Evolutionary conservation across 306 rosid species (phyloP), one percentile per base, ranked within the genome.

Genomic region (Casuarina glauca): DNA sequence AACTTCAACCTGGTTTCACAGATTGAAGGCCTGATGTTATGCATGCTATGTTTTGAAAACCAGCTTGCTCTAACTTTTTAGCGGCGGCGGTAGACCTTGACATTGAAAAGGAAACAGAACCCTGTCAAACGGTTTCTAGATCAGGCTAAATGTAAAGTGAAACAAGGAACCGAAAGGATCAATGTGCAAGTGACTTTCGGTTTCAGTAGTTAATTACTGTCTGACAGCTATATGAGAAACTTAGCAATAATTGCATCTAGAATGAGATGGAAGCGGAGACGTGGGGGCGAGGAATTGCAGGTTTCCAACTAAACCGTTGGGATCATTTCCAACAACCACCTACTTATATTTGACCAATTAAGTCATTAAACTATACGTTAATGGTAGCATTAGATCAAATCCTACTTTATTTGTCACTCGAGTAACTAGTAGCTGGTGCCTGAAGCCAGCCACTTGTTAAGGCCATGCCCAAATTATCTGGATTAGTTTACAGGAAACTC

Each of bases 71-170:
- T 83, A 95, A 82, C 81, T 64, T 85, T 41, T 48, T 79, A 5
- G 98, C 97, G 73, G 97, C 98, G 62, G 90, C 91, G 11, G 97
- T 9, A 76, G 98, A 95, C 86, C 97, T 95, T 88, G 41, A 78
- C 82, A 87, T 50, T 81, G 77, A 73, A 74, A 79, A 62, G 78
- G 44, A 84, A 78, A 81, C 70, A 78, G n/a, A 78, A 49, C 48
- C 78, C 51, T 61, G 81, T 76, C 79, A 77, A 80, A 81, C 63
- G 60, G 69, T 61, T 72, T 61, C 74, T 49, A 6, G 41, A 69
- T 49, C 44, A 71, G 76, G 61, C 54, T 17, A 52, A 75, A 71
- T 41, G 32, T 42, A 64, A 39, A 38, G 26, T 39, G 32, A 36
- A 39, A 44, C 1, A 36, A 38, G 5, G 54, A 66, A 68, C 17